Base-by-base conservation (phyloP, 176 grass and related monocot genomes). In the Phoenix dactylifera region DNA sequence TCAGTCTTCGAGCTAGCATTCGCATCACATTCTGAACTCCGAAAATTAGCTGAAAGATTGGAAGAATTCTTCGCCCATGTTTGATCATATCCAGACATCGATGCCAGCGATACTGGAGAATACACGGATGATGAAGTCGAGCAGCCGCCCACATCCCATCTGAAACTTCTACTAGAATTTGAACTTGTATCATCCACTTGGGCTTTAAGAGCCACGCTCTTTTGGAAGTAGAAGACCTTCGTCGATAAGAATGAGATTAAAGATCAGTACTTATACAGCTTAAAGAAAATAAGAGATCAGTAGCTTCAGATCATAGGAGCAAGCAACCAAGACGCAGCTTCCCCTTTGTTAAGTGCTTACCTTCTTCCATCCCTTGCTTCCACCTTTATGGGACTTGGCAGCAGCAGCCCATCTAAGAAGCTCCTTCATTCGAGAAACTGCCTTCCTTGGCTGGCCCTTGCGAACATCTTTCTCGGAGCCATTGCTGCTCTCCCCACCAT, bases 91-190 rank as follows among this genome's bases (percentile, higher is more conserved):
- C n/a, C 9, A 20, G 16, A 6, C 52, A 18, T 54, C n/a, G 18
- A 52, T 6, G n/a, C n/a, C 17, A n/a, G 12, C 50, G 17, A 54
- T 9, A 69, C 10, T 2, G 39, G 39, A 5, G 68, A 71, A 54
- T 65, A 65, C 28, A 64, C 65, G 4, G 78, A 70, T 4, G 72
- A 75, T 20, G 52, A 26, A 3, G 35, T 26, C 3, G 78, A 75
- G 54, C 71, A 70, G 52, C 71, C 69, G 57, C 65, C 74, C 26
- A 29, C 62, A 51, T 85, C 77, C 82, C 82, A 76, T 29, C 68
- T 72, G 59, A 80, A 76, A 56, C 76, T 73, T 61, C 80, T 76
- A 53, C 77, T 72, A 24, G 77, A 68, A 5, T 29, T 65, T 12
- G 82, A 71, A 44, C 66, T 76, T 52, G 52, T 50, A 23, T 57